A percentile compares a stretch with the other conserved stretches of the same genome.
Evolutionary conservation across 2,329 filamentous ascomycete genomes (phyloP).

Genomic region (Fusarium begoniae): DNA sequence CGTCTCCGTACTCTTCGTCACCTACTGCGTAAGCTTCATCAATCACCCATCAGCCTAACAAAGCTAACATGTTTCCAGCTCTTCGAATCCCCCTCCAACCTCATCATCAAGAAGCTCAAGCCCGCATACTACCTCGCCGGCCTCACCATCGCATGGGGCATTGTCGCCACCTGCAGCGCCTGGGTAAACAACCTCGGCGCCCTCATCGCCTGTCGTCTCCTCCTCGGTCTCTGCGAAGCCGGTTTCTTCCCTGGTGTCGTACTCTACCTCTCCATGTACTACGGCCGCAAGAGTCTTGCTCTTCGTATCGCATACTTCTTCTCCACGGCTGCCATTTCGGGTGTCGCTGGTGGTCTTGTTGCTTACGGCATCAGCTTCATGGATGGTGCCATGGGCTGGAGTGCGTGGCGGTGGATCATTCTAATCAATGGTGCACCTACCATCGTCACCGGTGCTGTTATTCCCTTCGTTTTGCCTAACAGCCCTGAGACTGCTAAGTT

Average conservation of each 20-base stretch:
- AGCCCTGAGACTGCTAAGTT: conserved; percentile 62
- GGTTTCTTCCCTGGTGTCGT: conserved; percentile 62
- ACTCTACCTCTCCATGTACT: conserved; percentile 69
- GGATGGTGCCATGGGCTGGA: conserved; percentile 64
- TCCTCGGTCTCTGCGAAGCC: conserved; percentile 52
- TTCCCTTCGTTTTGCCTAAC: conserved; percentile 67
- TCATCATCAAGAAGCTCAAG: conserved; percentile 49
- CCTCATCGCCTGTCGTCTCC: conserved; percentile 53
- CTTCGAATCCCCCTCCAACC: conserved; percentile 52
- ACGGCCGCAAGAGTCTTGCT: conserved; percentile 68
- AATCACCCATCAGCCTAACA: rapidly evolving
- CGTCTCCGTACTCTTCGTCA: conserved; percentile 54
- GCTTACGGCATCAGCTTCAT: conserved; percentile 72
- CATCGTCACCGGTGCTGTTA: conserved; percentile 61
- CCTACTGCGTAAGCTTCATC: conserved; percentile 51
- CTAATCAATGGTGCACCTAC: conserved; percentile 58
- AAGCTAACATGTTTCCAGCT: conserved; percentile 30
- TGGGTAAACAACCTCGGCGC: conserved; percentile 56
- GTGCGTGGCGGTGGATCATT: conserved; percentile 75
- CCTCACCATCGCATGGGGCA: conserved; percentile 56
- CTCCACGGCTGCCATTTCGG: conserved; percentile 66
- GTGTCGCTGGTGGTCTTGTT: conserved; percentile 70
- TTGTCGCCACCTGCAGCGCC: conserved; percentile 54
- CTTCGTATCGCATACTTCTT: conserved; percentile 71
- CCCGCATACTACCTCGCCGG: conserved; percentile 60